Conservation (phyloP, 2,329 filamentous ascomycete species). For the Colletotrichum euphorbiae region DNA sequence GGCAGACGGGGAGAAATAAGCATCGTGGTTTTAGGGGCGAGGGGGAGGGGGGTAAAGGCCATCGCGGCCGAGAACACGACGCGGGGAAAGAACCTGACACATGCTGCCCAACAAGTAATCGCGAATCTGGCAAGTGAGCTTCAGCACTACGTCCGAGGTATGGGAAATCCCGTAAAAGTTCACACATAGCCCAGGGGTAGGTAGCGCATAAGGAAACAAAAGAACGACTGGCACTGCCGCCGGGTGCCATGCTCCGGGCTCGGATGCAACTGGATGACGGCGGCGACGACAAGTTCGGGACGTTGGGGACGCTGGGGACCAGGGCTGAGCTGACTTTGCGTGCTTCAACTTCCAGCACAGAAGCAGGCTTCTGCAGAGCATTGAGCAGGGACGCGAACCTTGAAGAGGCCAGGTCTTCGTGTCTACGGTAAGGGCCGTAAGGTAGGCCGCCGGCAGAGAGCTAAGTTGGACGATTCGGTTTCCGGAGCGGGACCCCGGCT, state of each 20-base stretch:
- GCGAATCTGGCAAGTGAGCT: slow-evolving; percentile 29
- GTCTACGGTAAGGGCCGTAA: neutral
- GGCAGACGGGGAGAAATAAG: slow-evolving; percentile 34
- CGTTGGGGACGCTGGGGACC: neutral
- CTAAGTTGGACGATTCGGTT: too few relatives aligned
- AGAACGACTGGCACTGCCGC: slow-evolving; percentile 23
- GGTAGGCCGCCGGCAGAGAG: neutral
- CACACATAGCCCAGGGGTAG: slow-evolving; percentile 20
- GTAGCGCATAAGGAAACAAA: slow-evolving; percentile 32
- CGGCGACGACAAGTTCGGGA: slow-evolving; percentile 14
- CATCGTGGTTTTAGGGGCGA: slow-evolving; percentile 13
- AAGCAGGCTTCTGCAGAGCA: slow-evolving; percentile 12
- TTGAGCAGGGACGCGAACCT: slow-evolving; percentile 17
- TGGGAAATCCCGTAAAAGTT: slow-evolving; percentile 18
- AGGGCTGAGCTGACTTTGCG: neutral
- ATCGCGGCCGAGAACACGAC: slow-evolving; percentile 19
- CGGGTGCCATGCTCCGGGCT: slow-evolving; percentile 19
- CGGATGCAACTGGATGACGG: slow-evolving; percentile 25
- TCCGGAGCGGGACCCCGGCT: neutral
- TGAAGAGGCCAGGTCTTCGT: slow-evolving; percentile 16
- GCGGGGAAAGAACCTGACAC: slow-evolving; percentile 31
- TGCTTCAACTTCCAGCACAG: neutral
- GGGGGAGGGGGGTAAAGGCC: neutral
- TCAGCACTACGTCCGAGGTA: slow-evolving; percentile 25
- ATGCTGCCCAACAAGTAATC: slow-evolving; percentile 11